Evolutionary conservation across 345 rosid species (phyloP).

Genomic region (Excoecaria agallocha): DNA sequence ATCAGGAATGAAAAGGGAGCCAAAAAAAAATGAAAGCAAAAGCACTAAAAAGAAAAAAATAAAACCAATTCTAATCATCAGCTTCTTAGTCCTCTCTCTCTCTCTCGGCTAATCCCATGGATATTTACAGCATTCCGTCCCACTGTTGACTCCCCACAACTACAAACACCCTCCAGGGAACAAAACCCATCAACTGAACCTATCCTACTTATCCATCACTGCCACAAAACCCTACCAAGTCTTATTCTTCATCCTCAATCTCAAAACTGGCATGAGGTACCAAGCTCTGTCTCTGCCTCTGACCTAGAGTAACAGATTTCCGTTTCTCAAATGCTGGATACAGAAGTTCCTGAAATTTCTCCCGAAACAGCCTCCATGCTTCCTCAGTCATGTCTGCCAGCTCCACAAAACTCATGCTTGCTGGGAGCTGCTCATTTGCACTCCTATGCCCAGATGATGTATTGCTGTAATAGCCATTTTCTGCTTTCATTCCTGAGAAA

Average conservation of each 20-base stretch:
- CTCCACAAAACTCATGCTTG: slow-evolving; percentile 71
- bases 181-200: slow-evolving; percentile 30
- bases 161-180: slow-evolving; percentile 18
- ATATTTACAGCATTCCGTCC: slow-evolving; percentile 44
- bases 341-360: slow-evolving; percentile 71
- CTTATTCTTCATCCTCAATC: slow-evolving; percentile 16
- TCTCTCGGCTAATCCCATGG: slow-evolving; percentile 33
- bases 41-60: slow-evolving; percentile 11
- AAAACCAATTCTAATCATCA: slow-evolving; percentile 30
- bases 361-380: slow-evolving; percentile 76
- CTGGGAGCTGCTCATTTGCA: slow-evolving; percentile 86
- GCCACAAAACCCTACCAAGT: slow-evolving; percentile 24
- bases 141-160: slow-evolving; percentile 12
- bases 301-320: slow-evolving; percentile 60
- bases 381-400: slow-evolving; percentile 80
- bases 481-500: slow-evolving; percentile 44
- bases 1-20: background rate
- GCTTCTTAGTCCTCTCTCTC: slow-evolving; percentile 19
- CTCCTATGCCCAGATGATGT: slow-evolving; percentile 81
- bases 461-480: slow-evolving; percentile 43
- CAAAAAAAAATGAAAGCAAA: slow-evolving; percentile 13
- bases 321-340: slow-evolving; percentile 65
- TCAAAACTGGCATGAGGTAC: slow-evolving; percentile 99
- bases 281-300: slow-evolving; percentile 89
- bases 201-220: slow-evolving; percentile 23